Percentiles rank a stretch among this genome's conserved stretches.
Evolutionary conservation across 2,329 filamentous ascomycete genomes (phyloP).

Genomic region (Fusarium sororula): DNA sequence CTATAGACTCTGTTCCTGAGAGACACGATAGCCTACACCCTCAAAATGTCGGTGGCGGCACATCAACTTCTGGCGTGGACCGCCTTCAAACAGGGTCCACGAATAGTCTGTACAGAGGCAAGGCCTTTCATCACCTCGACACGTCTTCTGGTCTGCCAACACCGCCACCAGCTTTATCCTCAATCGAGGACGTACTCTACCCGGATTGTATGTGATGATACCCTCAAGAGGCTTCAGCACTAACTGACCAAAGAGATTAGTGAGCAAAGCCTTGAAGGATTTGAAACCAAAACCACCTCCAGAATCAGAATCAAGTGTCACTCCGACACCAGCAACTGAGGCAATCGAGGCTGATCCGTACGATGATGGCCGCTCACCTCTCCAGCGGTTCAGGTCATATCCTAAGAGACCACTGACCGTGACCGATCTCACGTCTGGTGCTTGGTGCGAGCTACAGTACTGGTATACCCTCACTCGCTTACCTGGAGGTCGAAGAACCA

Average conservation of each 20-base stretch:
- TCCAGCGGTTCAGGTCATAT: conserved; percentile 80
- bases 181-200: conserved; percentile 51
- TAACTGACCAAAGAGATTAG: conserved; percentile 76
- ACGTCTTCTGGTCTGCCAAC: conserved; percentile 4
- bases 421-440: conserved; percentile 85
- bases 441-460: conserved; percentile 97
- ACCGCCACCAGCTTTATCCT: conserved; percentile 7
- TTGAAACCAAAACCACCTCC: conserved; percentile 27
- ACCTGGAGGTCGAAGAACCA: conserved; percentile 75
- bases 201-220: conserved; percentile 60
- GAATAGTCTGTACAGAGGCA: conserved; percentile 4
- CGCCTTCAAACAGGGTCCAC: neutral
- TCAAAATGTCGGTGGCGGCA: conserved; percentile 12
- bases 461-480: conserved; percentile 83
- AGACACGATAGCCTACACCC: conserved; percentile 17
- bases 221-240: conserved; percentile 42
- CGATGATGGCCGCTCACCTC: conserved; percentile 61
- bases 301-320: conserved; percentile 22
- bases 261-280: conserved; percentile 55
- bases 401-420: conserved; percentile 85
- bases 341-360: conserved; percentile 14
- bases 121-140: neutral
- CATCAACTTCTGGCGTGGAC: neutral
- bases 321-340: conserved; percentile 8
- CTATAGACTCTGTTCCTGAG: conserved; percentile 39